Evolutionary conservation across 106 monocot genomes (phyloP), one percentile per base, ranked within the genome.

Genomic region (Dendrobium chrysotoxum): DNA sequence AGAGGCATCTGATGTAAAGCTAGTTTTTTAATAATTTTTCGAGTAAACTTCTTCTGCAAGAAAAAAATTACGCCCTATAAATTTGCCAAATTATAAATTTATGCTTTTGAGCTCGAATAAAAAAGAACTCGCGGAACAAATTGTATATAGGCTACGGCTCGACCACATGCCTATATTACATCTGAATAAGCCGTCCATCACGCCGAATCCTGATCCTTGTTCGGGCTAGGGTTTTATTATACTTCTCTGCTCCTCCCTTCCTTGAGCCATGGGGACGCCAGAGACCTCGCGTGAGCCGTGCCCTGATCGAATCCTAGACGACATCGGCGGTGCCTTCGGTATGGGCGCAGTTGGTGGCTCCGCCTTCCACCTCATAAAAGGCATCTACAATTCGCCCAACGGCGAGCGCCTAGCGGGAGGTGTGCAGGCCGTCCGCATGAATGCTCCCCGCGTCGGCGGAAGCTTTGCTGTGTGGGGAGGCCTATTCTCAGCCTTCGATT

Each of bases 391-490:
- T 78, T 93, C 91, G 30, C 93, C 95, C 40, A 91, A 91, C 81
- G 91, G 95, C 2, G 91, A 91, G 88, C 85, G 93, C 12, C 86
- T 95, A 47, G 54, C 77, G 17, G 91, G 91, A 20, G 95, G 93
- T 7, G 78, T 80, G 57, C 89, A 87, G 75, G 89, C 89, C 70
- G 91, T 93, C 10, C 87, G 91, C 20, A 93, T 93, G 95, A 93
- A 95, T 81, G 92, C 92, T 28, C 90, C 70, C 31, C 91, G 95
- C 68, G 88, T 95, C 72, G 95, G 93, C 38, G 95, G 95, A 7
- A 86, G 91, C 89, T 95, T 95, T 75, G 93, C 95, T n/a, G 95
- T 93, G n/a, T 95, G 95, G 93, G 95, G 95, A 40, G 93, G 95
- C 5, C 91, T 93, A 72, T 95, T 95, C 88, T 95, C 93, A 28